Base-by-base conservation (phyloP, 345 rosid genomes). In the Acer campestre region DNA sequence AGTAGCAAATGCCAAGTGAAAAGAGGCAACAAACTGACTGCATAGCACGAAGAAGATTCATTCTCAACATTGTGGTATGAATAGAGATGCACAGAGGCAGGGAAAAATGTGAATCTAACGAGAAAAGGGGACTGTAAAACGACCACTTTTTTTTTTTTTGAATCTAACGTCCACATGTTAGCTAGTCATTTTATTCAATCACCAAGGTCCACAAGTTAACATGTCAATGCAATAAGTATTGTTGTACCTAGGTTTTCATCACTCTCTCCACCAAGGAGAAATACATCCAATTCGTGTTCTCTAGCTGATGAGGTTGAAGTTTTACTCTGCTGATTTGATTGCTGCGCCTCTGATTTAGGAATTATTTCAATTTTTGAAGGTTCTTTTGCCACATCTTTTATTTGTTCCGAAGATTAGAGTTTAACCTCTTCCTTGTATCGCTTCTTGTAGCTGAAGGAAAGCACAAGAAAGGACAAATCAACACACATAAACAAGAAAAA, bases 231-330 rank as follows among this genome's bases (percentile, higher is more conserved):
- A 40, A 69, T 51, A 65, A 13, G 51, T 53, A 31, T 42, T 64
- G 53, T 51, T 40, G 3, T 79, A 90, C 92, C 92, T 71, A 78
- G 85, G 29, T 82, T 88, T 23, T 82, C 94, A 66, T 90, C 94
- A 81, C 89, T 87, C 66, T 90, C 91, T 79, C 81, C 92, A 78
- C 94, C 92, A 70, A 89, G 70, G 67, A 90, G 94, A 82, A 90
- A 90, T 68, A 71, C 77, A 74, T 89, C 94, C 82, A 89, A 85
- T 75, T 89, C 94, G 72, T 87, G 84, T 73, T 90, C 92, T 17
- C 76, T 27, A 42, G 86, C 71, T 13, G 82, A 71, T 16, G 75
- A 64, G 27, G 27, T 25, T 25, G 27, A 25, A 25, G 27, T 25
- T 25, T 25, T 25, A 25, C 27, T 25, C 27, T 25, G 27, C 27